phyloP scores from a whole-genome alignment of 139 green algal genomes.

The Chlorella vulgaris region DNA sequence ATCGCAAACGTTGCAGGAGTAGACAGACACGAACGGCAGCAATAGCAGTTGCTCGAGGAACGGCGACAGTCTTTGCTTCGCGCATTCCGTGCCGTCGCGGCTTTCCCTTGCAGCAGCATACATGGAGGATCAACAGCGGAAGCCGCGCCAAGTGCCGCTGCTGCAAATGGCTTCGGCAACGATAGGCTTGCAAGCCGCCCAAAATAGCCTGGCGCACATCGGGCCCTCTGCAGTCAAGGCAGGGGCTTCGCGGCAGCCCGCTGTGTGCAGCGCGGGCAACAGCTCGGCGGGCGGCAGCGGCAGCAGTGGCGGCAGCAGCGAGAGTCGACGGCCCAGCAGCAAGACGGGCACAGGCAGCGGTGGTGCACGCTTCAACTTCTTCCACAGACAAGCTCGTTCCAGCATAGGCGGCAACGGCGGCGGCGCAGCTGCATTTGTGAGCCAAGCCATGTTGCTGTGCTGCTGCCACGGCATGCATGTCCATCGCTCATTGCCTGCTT shows the following conservation, averaged over 20 bases:
- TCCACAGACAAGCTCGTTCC: neutral
- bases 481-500: too few species aligned
- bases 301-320: slow-evolving; percentile 17
- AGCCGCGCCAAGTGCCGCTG: slow-evolving; percentile 1
- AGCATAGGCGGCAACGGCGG: slow-evolving; percentile 8
- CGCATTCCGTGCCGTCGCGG: too few species aligned
- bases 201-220: too few species aligned
- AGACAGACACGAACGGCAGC: too few species aligned
- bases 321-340: neutral
- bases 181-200: neutral
- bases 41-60: too few species aligned
- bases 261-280: slow-evolving; percentile 3
- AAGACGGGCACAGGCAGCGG: neutral
- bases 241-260: neutral
- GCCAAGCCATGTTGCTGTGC: neutral
- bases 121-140: slow-evolving; percentile 5
- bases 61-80: too few species aligned
- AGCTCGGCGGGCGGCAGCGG: neutral
- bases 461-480: neutral
- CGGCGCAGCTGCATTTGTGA: slow-evolving; percentile 20
- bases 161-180: slow-evolving; percentile 13
- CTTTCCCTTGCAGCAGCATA: too few species aligned
- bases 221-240: too few species aligned
- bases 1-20: too few species aligned
- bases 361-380: slow-evolving; percentile 29